A percentile compares a stretch with the other conserved stretches of the same genome.
Evolutionary conservation across 202 grass and related monocot species (phyloP).

Genomic region (Schoenoplectus triqueter): DNA sequence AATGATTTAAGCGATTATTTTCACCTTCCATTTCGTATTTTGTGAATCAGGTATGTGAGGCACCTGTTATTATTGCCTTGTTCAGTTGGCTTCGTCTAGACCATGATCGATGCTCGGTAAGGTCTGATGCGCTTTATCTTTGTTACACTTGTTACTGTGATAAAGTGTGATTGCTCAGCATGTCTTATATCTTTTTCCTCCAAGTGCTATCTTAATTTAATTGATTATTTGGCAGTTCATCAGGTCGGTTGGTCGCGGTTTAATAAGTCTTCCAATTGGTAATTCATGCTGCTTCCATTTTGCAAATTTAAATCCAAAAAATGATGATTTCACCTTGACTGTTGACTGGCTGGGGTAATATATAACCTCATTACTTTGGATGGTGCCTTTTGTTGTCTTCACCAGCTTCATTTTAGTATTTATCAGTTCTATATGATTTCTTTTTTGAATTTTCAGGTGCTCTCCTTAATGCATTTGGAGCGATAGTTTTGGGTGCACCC

Average conservation of each 20-base stretch:
- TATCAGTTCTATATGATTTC: background rate
- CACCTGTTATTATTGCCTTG: conserved; percentile 60
- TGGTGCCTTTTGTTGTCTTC: background rate
- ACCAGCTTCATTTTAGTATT: background rate
- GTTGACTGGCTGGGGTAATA: background rate
- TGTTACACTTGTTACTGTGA: conserved; percentile 7
- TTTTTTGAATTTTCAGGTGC: conserved; percentile 54
- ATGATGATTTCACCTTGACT: conserved; percentile 9
- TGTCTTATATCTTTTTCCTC: background rate
- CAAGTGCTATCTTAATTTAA: background rate
- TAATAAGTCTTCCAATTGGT: conserved; percentile 70
- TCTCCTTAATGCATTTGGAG: conserved; percentile 91
- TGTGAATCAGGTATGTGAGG: conserved; percentile 57
- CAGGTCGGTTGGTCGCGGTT: conserved; percentile 56
- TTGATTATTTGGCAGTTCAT: conserved; percentile 59
- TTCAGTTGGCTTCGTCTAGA: conserved; percentile 74
- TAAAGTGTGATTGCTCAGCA: background rate
- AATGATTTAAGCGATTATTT: too few species aligned
- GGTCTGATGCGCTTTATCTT: background rate
- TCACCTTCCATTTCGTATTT: background rate
- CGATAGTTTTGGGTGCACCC: conserved; percentile 84
- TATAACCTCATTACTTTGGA: background rate
- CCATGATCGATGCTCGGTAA: conserved; percentile 51
- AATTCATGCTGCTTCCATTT: conserved; percentile 23
- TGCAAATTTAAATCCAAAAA: background rate